Base-by-base conservation (phyloP, 768 basidiomycete genomes). In the Mycena polygramma region DNA sequence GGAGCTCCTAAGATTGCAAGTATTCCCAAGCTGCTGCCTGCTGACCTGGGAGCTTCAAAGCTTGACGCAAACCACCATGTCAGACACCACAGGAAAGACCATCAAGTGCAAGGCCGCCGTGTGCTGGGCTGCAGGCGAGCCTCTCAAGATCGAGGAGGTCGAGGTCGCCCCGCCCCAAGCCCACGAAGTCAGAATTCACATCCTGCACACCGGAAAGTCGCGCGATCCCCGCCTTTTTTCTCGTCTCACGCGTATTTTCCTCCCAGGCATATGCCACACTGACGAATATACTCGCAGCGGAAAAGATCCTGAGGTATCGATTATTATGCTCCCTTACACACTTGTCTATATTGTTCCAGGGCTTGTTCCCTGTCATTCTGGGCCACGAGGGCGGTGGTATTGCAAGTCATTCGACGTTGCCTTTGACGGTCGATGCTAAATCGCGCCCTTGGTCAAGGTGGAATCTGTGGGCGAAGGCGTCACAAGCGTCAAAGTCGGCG, bases 381-480 rank as follows among this genome's bases (percentile, higher is more conserved):
- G 96, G 96, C 37, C 96, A 98, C 78, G 97, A 98, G 83, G 96
- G 97, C 65, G 96, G 95, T 70, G 95, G 95, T 55, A 85, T 96
- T 59, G 95, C 93, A 76, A 79, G 93, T 82, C 57, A 48, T 26
- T n/a, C 58, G 22, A n/a, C n/a, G 30, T 7, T 24, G 9, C 19
- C 17, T 46, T 22, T 24, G n/a, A 73, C 20, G 19, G 57, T 49
- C 17, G 5, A n/a, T 63, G n/a, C 63, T 73, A 49, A 77, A 3
- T 71, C 53, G 70, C 17, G n/a, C 17, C 7, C 30, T 49, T 36
- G 51, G 48, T 55, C 51, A 73, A 96, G 94, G 96, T 99, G 71
- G 98, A 99, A 85, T 96, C 94, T n/a, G 87, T 99, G 36, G 98
- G 98, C 49, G 94, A 96, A 79, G 96, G 95, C 43, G 98, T 99